Base-by-base conservation (phyloP, 805 yeast species). In the Starmera amethionina region DNA sequence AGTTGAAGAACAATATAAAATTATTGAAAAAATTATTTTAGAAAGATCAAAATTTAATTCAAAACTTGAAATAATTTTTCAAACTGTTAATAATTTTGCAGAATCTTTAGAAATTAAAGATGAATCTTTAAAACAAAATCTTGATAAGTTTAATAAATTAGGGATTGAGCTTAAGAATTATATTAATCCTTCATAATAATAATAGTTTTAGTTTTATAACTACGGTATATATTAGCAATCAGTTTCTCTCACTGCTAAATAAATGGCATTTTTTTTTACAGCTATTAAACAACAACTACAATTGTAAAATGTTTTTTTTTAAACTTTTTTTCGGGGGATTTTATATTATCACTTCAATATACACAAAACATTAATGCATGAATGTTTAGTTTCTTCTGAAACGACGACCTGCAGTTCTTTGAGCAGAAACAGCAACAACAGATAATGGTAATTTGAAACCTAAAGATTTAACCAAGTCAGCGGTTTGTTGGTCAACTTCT, bases 401-500 rank as follows among this genome's bases (percentile, higher is more conserved):
- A 77, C 95, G 83, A 82, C 90, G 83, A 58, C 73, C 78, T 70
- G 78, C 73, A 59, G 77, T 78, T 77, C 94, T 85, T 75, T 83
- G 87, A 65, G 93, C 73, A 68, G 95, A 82, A 63, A 87, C 84
- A 60, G 85, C 72, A 66, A 82, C 79, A 63, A 88, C 88, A 65
- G 80, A 79, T 64, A 84, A 70, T 68, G 95, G 94, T 63, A 87
- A 71, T 64, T 77, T 76, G 81, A 84, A 82, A 66, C 97, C 97
- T 65, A 90, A 79, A 59, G 90, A 66, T 77, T 88, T 86, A 65
- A 90, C 88, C 73, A 90, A 79, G 66, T 84, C 93, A 66, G 87
- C 87, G 64, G 97, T 90, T 75, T 88, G 96, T 67, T 84, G 76
- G 73, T 90, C 98, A 67, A 90, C 95, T 75, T 86, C 89, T 71